phyloP scores from a whole-genome alignment of 2,329 filamentous ascomycete species.

The Berkeleyomyces basicola region DNA sequence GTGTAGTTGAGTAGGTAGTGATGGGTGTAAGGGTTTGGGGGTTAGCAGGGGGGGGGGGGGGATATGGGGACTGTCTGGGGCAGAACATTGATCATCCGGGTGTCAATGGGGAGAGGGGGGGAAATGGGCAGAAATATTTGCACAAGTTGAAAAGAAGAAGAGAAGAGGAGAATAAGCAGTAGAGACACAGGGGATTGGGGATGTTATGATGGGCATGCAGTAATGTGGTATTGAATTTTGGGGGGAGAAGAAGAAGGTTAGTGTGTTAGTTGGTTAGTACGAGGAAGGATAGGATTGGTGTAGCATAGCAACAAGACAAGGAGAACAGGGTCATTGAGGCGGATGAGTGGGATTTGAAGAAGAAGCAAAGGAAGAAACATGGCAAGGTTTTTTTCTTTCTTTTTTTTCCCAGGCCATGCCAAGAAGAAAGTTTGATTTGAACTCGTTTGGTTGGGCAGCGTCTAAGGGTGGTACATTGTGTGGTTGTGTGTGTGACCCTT shows the following conservation, averaged over 20 bases:
- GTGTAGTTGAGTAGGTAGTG: not conserved
- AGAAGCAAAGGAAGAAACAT: not conserved
- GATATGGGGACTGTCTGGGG: not conserved
- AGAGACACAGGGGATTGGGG: not conserved
- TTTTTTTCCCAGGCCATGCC: not conserved
- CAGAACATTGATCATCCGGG: not conserved
- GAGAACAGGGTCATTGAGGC: not conserved
- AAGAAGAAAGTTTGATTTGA: not conserved
- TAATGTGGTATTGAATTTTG: not conserved
- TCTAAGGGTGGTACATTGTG: not conserved
- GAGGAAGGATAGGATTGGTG: too few species aligned
- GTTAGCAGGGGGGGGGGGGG: not conserved
- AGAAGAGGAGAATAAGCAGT: not conserved
- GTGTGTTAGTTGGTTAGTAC: too few species aligned
- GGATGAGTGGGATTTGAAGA: too few species aligned
- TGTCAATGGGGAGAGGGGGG: not conserved
- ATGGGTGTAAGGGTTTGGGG: not conserved
- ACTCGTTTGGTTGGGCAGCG: not conserved
- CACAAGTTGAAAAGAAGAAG: not conserved
- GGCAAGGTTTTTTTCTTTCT: too few species aligned
- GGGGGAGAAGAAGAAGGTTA: not conserved
- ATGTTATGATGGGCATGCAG: not conserved
- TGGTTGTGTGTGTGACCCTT: not conserved
- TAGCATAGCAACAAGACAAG: not conserved
- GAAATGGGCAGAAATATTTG: not conserved